Evolutionary conservation across 306 rosid species (phyloP).

Genomic region (Mimosa pudica): DNA sequence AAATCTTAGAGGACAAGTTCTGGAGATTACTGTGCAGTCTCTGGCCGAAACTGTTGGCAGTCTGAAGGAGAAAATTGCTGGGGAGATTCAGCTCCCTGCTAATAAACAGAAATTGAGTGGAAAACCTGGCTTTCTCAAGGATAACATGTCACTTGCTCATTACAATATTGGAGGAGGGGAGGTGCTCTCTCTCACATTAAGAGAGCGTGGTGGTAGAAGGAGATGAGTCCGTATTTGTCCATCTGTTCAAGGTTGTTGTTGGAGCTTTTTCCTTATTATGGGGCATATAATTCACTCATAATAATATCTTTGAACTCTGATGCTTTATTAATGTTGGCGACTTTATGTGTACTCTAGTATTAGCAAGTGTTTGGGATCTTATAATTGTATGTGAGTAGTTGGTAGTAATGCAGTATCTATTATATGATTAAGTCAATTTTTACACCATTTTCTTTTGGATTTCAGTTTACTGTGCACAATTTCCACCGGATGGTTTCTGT

Average conservation of each 20-base stretch:
- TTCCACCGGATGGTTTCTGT: neutral
- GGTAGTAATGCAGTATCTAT: constrained; percentile 55
- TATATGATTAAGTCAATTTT: constrained; percentile 35
- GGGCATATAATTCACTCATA: constrained; percentile 42
- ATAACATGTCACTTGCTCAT: constrained; percentile 85
- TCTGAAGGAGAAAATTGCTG: constrained; percentile 92
- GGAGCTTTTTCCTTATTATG: constrained; percentile 45
- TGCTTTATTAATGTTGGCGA: constrained; percentile 32
- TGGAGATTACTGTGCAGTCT: constrained; percentile 81
- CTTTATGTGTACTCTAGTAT: constrained; percentile 11
- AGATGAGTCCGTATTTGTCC: constrained; percentile 51
- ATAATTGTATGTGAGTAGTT: constrained; percentile 40
- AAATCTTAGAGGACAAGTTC: constrained; percentile 82
- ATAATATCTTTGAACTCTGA: constrained; percentile 32
- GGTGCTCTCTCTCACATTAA: constrained; percentile 64
- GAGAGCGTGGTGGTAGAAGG: constrained; percentile 99
- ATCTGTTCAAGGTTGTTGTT: constrained; percentile 41
- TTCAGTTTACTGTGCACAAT: constrained; percentile 21
- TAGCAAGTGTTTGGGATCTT: neutral
- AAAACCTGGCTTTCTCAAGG: constrained; percentile 97
- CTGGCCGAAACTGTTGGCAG: constrained; percentile 84
- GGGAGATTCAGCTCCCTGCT: constrained; percentile 96
- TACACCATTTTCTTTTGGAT: constrained; percentile 36
- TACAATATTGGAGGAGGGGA: constrained; percentile 89
- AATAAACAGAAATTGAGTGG: constrained; percentile 98